Base-by-base conservation (phyloP, 176 grass and related monocot genomes). In the Puccinellia tenuiflora region DNA sequence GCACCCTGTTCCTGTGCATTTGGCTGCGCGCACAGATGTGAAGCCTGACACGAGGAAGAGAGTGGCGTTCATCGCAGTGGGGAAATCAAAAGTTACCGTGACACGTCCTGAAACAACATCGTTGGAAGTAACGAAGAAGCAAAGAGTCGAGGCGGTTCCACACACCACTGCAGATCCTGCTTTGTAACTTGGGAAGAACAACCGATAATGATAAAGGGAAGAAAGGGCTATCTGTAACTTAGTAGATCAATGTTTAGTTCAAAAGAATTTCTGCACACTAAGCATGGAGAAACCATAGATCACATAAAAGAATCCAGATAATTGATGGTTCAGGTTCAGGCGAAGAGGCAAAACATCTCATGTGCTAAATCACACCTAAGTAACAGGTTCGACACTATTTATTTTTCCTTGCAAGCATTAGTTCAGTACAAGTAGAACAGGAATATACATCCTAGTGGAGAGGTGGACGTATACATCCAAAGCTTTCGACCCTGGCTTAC, bases 31-130 rank as follows among this genome's bases (percentile, higher is more conserved):
- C 10, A 9, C 20, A 8, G 76, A 86, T 57, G 47, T 79, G 22
- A 84, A 77, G 65, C 68, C 79, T 37, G 75, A 79, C 50, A 68
- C 60, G 20, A 92, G 46, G 57, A 84, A 57, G 82, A 87, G 76
- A 78, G 90, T 88, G 53, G 92, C 92, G 38, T 95, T 90, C 75
- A 48, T 92, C 2, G 42, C 90, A 20, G 90, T 92, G 53, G 84
- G 90, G 77, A 86, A 82, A 22, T 24, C 82, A 30, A 79, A 26
- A 22, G 47, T 55, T 28, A 64, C 73, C 3, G 73, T 42, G 48
- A 51, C 64, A 20, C 4, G 70, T 1, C 50, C 65, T 5, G 83
- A 56, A 52, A 83, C 75, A 35, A 83, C 56, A 59, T 81, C 72
- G n/a, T 40, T 25, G 21, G 16, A 35, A 13, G 48, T 77, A 71